These are phyloP conservation scores for Alternaria incomplexa DNA, from an alignment of 2,329 filamentous ascomycete genomes.

Conservation along the genomic window DNA sequence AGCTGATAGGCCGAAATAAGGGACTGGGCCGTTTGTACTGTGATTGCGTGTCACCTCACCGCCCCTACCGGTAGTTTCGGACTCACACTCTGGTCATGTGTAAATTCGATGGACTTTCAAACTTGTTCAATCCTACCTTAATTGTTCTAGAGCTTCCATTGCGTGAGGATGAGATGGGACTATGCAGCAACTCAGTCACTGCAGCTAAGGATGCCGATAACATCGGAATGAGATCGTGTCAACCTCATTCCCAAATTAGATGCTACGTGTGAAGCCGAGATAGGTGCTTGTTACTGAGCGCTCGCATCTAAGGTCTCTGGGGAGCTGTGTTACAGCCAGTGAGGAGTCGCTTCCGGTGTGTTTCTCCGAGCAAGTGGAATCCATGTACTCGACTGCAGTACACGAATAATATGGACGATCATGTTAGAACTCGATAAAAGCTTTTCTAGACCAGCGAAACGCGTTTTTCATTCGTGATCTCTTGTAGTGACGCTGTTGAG, in stretches of 20 bases:
- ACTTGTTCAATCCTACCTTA: not conserved
- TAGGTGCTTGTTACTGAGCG: not conserved
- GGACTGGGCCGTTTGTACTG: not conserved
- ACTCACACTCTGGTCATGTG: not conserved
- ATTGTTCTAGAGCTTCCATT: not conserved
- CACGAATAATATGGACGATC: not conserved
- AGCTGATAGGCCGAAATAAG: not conserved
- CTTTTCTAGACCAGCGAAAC: accelerated
- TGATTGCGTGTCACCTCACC: not conserved
- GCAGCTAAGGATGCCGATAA: not conserved
- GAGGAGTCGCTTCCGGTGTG: not conserved
- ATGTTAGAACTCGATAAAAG: not conserved
- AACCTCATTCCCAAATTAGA: not conserved
- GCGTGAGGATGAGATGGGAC: not conserved
- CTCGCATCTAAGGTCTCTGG: not conserved
- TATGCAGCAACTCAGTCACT: not conserved
- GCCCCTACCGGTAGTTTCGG: not conserved
- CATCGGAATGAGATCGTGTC: not conserved
- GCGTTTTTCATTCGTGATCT: not conserved
- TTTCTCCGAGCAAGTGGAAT: not conserved
- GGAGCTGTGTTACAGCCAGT: not conserved
- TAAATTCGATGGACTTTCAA: not conserved
- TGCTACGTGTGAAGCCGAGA: not conserved
- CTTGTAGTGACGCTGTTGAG: not conserved
- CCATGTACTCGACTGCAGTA: not conserved